Conservation (phyloP, 148 eudicot species). For the Persicaria tinctoria region DNA sequence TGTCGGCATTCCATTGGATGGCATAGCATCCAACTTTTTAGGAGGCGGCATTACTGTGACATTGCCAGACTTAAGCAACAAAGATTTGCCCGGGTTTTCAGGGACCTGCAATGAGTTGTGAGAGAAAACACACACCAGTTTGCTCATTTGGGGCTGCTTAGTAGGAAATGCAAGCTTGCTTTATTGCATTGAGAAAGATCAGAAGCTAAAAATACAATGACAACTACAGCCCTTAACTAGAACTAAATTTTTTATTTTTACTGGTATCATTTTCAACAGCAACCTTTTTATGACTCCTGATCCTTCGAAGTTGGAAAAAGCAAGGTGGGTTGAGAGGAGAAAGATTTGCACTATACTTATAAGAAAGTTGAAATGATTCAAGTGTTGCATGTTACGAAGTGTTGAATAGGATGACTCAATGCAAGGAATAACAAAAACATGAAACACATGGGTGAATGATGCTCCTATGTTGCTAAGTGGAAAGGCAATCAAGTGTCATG, state of each 20-base stretch:
- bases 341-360: too few species aligned
- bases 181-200: neutral
- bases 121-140: constrained; percentile 19
- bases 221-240: neutral
- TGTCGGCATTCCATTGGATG: constrained; percentile 24
- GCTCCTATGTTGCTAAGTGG: neutral
- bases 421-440: too few species aligned
- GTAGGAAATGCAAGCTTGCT: neutral
- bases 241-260: neutral
- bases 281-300: too few species aligned
- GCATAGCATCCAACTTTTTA: constrained; percentile 28
- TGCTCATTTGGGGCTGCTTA: neutral
- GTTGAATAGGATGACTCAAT: too few species aligned
- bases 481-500: neutral
- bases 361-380: too few species aligned
- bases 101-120: constrained; percentile 45
- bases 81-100: constrained; percentile 27
- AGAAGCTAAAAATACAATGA: neutral
- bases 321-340: too few species aligned
- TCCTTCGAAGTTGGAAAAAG: too few species aligned
- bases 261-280: too few species aligned
- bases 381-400: too few species aligned
- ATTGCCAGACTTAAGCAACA: constrained; percentile 29
- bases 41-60: constrained; percentile 31
- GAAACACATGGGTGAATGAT: too few species aligned